These are phyloP conservation scores for Globisporangium orthogonon DNA, from an alignment of 352 stramenopile genomes.

Conservation along the genomic window DNA sequence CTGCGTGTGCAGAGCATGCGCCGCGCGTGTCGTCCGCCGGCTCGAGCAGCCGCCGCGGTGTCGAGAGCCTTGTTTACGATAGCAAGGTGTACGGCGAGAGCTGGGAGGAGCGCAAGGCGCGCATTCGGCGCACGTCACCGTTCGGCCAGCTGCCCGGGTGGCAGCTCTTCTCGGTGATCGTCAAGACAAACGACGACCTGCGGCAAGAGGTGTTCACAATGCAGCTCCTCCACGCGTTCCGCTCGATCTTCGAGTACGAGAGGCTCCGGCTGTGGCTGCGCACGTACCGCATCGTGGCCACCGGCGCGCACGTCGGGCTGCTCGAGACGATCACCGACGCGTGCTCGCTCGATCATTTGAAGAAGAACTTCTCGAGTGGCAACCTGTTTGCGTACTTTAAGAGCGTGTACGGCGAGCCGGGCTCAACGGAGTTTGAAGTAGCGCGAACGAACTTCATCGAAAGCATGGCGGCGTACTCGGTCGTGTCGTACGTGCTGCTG, in stretches of 20 bases:
- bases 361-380: slow-evolving; percentile 89
- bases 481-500: slow-evolving; percentile 96
- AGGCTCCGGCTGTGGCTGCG: slow-evolving; percentile 89
- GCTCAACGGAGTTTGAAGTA: slow-evolving; percentile 31
- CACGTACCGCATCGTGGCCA: slow-evolving; percentile 95
- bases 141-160: slow-evolving; percentile 80
- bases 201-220: slow-evolving; percentile 96
- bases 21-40: slow-evolving; percentile 16
- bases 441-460: slow-evolving; percentile 93
- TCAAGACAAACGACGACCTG: slow-evolving; percentile 98
- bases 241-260: slow-evolving; percentile 92
- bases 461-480: slow-evolving; percentile 95
- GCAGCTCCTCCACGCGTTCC: slow-evolving; percentile 94
- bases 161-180: slow-evolving; percentile 92
- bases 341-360: slow-evolving; percentile 95
- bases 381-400: slow-evolving; percentile 90
- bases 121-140: slow-evolving; percentile 60
- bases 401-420: slow-evolving; percentile 39
- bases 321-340: slow-evolving; percentile 95
- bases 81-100: slow-evolving; percentile 74
- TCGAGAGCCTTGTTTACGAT: slow-evolving; percentile 75
- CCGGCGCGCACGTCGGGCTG: slow-evolving; percentile 89
- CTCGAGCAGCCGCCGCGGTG: slow-evolving; percentile 19
- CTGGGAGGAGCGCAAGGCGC: slow-evolving; percentile 53
- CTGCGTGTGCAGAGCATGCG: too few species aligned